Evolutionary conservation across 176 grass and related monocot genomes (phyloP), one percentile per base, ranked within the genome.

Genomic region (Cymbopogon citratus): DNA sequence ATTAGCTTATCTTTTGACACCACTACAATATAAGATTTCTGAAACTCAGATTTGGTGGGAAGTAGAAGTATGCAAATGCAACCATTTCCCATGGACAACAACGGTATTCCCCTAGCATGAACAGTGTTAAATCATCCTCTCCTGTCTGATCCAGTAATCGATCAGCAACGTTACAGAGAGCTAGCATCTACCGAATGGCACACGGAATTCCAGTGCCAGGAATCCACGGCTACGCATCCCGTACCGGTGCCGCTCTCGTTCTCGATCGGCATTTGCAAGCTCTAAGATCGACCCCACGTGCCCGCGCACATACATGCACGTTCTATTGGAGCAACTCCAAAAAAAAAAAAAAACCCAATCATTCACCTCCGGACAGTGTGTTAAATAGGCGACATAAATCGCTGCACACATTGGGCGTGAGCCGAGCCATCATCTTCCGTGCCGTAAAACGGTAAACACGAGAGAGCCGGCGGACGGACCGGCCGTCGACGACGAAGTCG

Each of bases 301-400:
- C n/a, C 54, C 3, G 1, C 54, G n/a, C 24, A 59, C n/a, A n/a
- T n/a, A n/a, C n/a, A n/a, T n/a, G n/a, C 54, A 84, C 36, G 61
- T 19, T 43, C 2, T 6, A 7, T 63, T 44, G 35, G n/a, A 28
- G 27, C 59, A 29, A 62, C 9, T 2, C 1, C 31, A 33, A 1
- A 9, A 9, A 40, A 12, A 43, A 12, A 12, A 36, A 9, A 27
- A 80, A 43, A 7, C 65, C 66, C 74, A 83, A 83, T 79, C 80
- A 79, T 83, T 73, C 66, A 66, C 0, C 12, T 21, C 66, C 21
- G 76, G 80, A 67, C 86, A 84, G 67, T 61, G 67, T 74, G 66
- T 79, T 79, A 79, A 79, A 59, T 66, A 60, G 67, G 40, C 27
- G 86, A 66, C 80, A 88, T 84, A 79, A 84, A 88, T 88, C 57